Evolutionary conservation across 176 grass and related monocot genomes (phyloP), one percentile per base, ranked within the genome.

Genomic region (Oryza meridionalis): DNA sequence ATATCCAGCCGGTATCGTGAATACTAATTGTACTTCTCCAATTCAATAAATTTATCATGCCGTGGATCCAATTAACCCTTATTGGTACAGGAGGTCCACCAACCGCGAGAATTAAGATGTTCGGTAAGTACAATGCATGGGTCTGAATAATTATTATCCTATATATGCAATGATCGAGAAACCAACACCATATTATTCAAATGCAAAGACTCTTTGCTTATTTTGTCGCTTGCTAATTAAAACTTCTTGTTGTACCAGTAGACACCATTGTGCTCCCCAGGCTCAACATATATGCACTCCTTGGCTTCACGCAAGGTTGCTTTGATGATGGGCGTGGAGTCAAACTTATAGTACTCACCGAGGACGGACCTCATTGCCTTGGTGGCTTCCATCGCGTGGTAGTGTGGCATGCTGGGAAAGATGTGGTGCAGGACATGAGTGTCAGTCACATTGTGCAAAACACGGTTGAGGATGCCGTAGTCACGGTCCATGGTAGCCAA

Each of bases 341-440:
- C 95, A 31, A 91, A 93, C 85, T 93, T 82, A 81, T 98, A 98
- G 88, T 94, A 98, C 68, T 98, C 87, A 7, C 90, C 92, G 25
- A 98, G 91, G 77, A 98, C 77, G n/a, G 90, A 92, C 81, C 83
- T 80, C 88, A 97, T 94, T 5, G 88, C 92, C 88, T 88, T 90
- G 50, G 95, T 97, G 0, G 92, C 95, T 79, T 97, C 95, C 95
- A 93, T 93, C 75, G 95, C 92, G 69, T 98, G 88, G 85, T 94
- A 98, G 88, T 98, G 95, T 4, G 95, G 95, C 95, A 98, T 98
- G 75, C 82, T 98, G 68, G 95, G 93, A 87, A 98, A 98, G 59
- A 98, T 89, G 89, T 94, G 95, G 88, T 94, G 95, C 37, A 92
- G 88, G 11, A 95, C 95, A 78, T 97, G 95, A 0, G 95, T 97